These are phyloP conservation scores for Chenopodium quinoa DNA, from an alignment of 148 eudicot genomes.

Conservation along the genomic window DNA sequence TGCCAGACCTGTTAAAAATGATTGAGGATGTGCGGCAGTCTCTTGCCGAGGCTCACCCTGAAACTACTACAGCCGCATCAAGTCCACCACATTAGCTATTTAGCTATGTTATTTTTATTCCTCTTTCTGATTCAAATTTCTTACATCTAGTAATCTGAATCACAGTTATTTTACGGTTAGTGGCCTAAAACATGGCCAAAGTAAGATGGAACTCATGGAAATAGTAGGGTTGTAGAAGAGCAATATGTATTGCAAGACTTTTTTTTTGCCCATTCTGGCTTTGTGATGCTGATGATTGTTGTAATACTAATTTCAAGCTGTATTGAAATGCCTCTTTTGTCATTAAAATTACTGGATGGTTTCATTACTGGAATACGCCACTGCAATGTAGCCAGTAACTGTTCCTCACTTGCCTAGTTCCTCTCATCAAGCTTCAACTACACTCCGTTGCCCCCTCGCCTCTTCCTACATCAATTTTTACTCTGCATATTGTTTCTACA, in stretches of 20 bases:
- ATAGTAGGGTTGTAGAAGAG: constrained; percentile 4
- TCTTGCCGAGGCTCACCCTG: constrained; percentile 35
- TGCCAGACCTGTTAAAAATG: constrained; percentile 63
- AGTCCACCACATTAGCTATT: constrained; percentile 14
- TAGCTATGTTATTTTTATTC: background rate
- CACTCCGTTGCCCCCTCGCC: background rate
- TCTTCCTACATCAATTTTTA: background rate
- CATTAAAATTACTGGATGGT: background rate
- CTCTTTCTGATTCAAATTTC: background rate
- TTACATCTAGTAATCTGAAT: background rate
- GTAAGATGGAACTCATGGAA: background rate
- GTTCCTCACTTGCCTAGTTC: background rate
- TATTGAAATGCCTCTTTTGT: constrained; percentile 20
- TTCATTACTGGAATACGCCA: background rate
- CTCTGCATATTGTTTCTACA: background rate
- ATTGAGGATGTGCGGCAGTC: constrained; percentile 52
- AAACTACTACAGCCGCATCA: constrained; percentile 24
- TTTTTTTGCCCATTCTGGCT: constrained; percentile 2
- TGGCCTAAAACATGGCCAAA: background rate
- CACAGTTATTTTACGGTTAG: background rate
- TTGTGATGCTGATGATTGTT: constrained; percentile 21
- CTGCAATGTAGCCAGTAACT: background rate
- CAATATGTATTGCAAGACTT: background rate
- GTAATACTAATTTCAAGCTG: constrained; percentile 31
- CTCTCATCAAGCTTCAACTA: background rate